Evolutionary conservation across 2,329 filamentous ascomycete species (phyloP).

Genomic region (Verticillium nubilum): DNA sequence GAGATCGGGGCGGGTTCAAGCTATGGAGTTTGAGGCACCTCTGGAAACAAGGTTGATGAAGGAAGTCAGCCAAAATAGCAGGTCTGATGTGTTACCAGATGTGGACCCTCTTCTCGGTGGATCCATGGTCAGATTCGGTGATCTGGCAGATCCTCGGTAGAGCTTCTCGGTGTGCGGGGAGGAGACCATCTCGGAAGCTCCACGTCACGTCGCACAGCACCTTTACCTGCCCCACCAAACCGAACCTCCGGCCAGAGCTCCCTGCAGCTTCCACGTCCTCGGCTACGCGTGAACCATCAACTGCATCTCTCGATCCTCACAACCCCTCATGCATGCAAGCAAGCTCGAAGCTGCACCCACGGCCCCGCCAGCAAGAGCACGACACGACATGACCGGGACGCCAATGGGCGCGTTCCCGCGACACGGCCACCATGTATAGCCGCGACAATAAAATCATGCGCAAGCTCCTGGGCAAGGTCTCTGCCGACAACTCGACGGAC

Average conservation of each 20-base stretch:
- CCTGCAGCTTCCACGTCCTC: not conserved
- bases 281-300: not conserved
- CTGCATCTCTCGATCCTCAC: not conserved
- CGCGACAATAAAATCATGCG: conserved; percentile 53
- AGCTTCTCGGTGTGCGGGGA: not conserved
- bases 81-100: not conserved
- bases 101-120: not conserved
- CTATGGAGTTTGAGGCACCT: too few species aligned
- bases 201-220: not conserved
- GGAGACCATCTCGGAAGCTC: not conserved
- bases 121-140: not conserved
- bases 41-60: too few species aligned
- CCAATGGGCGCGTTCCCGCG: conserved; percentile 26
- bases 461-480: conserved; percentile 52
- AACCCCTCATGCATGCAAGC: not conserved
- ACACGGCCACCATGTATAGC: conserved; percentile 39
- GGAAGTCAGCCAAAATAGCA: too few species aligned
- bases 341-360: too few species aligned
- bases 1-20: too few species aligned
- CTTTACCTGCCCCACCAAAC: not conserved
- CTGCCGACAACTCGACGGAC: conserved; percentile 39
- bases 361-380: not conserved
- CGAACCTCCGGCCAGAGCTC: not conserved
- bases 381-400: conserved; percentile 1
- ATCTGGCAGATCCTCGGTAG: not conserved